Evolutionary conservation across 345 rosid genomes (phyloP).

Genomic region (Arabidopsis suecica): DNA sequence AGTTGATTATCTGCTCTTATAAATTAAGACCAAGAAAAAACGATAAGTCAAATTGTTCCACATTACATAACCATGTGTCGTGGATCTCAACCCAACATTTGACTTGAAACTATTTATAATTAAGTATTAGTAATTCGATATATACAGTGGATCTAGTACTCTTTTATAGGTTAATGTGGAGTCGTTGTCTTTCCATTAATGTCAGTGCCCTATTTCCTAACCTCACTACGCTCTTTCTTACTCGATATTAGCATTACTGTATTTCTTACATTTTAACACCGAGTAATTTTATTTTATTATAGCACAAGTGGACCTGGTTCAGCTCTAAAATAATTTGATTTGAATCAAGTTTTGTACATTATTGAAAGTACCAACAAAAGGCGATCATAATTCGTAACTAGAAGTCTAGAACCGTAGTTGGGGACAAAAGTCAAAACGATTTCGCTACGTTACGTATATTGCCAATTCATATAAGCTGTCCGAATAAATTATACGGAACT

Average conservation of each 20-base stretch:
- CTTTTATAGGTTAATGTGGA: conserved; percentile 35
- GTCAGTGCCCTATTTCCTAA: conserved; percentile 44
- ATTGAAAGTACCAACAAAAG: conserved; percentile 4
- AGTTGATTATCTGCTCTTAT: conserved; percentile 1
- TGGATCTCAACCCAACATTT: conserved; percentile 41
- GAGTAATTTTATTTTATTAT: neutral
- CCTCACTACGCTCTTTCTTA: conserved; percentile 29
- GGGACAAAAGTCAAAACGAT: conserved; percentile 34
- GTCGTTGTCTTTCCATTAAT: conserved; percentile 41
- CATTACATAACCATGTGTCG: conserved; percentile 32
- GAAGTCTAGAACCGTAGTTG: conserved; percentile 2
- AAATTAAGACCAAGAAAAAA: conserved; percentile 12
- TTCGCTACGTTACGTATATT: conserved; percentile 28
- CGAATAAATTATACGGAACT: neutral
- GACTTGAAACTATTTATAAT: conserved; percentile 13
- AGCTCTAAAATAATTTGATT: neutral
- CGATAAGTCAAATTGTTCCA: conserved; percentile 33
- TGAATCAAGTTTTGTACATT: neutral
- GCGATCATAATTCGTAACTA: neutral
- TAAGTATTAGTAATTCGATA: neutral
- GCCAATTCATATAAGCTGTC: conserved; percentile 39
- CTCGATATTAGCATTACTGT: conserved; percentile 23
- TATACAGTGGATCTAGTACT: conserved; percentile 31
- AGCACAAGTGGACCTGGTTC: conserved; percentile 11
- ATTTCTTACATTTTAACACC: conserved; percentile 9